Conservation (phyloP, 108 stramenopile species). For the Cyclotella choctawhatcheeana region DNA sequence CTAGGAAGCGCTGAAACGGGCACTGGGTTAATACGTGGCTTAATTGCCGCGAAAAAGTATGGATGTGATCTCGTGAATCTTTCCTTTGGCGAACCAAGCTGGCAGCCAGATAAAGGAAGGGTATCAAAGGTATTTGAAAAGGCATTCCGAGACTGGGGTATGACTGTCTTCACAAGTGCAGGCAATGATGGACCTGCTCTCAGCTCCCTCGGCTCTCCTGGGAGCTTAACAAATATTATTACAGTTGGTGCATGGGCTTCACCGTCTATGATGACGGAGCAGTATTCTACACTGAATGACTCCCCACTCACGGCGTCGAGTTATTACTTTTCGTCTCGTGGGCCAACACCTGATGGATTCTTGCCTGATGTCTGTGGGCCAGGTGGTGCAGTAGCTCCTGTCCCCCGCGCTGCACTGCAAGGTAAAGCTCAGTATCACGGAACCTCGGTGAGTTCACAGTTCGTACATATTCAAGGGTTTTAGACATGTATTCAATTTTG, state of each 20-base stretch:
- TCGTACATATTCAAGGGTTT: no score
- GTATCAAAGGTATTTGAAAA: conserved; percentile 73
- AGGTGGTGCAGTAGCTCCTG: conserved; percentile 89
- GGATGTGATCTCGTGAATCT: conserved; percentile 90
- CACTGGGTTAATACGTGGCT: conserved; percentile 73
- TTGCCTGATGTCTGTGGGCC: conserved; percentile 79
- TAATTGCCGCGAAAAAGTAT: conserved; percentile 75
- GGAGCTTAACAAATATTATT: conserved; percentile 62
- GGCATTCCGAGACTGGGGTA: conserved; percentile 70
- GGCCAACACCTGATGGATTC: conserved; percentile 86
- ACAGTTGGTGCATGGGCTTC: conserved; percentile 90
- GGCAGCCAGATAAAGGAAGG: conserved; percentile 65
- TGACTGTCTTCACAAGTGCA: conserved; percentile 78
- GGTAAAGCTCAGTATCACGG: conserved; percentile 88
- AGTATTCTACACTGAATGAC: conserved; percentile 55
- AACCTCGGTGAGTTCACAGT: conserved; percentile 75
- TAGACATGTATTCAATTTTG: conserved; percentile 80
- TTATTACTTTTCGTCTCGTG: conserved; percentile 88
- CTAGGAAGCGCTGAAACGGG: conserved; percentile 91
- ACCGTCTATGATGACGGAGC: conserved; percentile 69
- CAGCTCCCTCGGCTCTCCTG: conserved; percentile 87
- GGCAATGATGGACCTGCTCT: conserved; percentile 95
- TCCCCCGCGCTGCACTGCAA: conserved; percentile 86
- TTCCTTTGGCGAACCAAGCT: conserved; percentile 85
- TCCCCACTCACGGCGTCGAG: conserved; percentile 41